Conservation (phyloP, 768 basidiomycete genomes). For the Flagelloscypha sp. region DNA sequence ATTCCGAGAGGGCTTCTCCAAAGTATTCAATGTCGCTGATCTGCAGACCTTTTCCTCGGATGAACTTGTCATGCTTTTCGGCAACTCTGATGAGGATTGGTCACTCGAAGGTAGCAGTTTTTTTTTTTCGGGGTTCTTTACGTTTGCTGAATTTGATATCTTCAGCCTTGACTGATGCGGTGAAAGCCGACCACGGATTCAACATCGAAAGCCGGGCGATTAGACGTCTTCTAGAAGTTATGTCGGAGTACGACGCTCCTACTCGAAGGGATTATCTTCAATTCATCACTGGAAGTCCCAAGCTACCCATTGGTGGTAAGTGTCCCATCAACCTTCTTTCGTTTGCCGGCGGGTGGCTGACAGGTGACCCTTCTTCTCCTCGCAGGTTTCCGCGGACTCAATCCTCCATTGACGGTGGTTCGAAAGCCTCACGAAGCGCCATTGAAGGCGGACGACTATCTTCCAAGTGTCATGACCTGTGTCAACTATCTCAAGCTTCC, state of each 20-base stretch:
- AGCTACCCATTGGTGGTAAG: slow-evolving; percentile 90
- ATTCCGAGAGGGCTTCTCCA: slow-evolving; percentile 91
- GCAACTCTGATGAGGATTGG: slow-evolving; percentile 98
- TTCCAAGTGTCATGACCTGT: slow-evolving; percentile 98
- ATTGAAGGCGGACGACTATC: slow-evolving; percentile 84
- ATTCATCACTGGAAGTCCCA: slow-evolving; percentile 96
- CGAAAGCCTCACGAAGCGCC: slow-evolving; percentile 93
- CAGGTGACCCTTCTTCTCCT: slow-evolving; percentile 2
- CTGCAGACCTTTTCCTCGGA: slow-evolving; percentile 89
- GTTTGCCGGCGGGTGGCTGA: background rate
- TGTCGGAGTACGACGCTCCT: slow-evolving; percentile 68
- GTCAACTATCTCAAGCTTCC: slow-evolving; percentile 95
- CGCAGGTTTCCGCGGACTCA: slow-evolving; percentile 87
- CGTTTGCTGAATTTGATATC: slow-evolving; percentile 8
- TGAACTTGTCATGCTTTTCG: slow-evolving; percentile 93
- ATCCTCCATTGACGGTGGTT: slow-evolving; percentile 91
- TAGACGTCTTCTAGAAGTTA: slow-evolving; percentile 76
- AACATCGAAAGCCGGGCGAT: slow-evolving; percentile 92
- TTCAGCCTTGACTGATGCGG: slow-evolving; percentile 74
- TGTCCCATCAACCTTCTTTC: slow-evolving; percentile 7
- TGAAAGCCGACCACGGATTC: slow-evolving; percentile 98
- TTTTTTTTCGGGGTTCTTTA: slow-evolving; percentile 3
- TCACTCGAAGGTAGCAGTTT: slow-evolving; percentile 52
- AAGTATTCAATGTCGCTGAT: slow-evolving; percentile 91
- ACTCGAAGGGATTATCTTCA: slow-evolving; percentile 85